Base-by-base conservation (phyloP, 2,329 filamentous ascomycete species). In the Cladosporium phlei region DNA sequence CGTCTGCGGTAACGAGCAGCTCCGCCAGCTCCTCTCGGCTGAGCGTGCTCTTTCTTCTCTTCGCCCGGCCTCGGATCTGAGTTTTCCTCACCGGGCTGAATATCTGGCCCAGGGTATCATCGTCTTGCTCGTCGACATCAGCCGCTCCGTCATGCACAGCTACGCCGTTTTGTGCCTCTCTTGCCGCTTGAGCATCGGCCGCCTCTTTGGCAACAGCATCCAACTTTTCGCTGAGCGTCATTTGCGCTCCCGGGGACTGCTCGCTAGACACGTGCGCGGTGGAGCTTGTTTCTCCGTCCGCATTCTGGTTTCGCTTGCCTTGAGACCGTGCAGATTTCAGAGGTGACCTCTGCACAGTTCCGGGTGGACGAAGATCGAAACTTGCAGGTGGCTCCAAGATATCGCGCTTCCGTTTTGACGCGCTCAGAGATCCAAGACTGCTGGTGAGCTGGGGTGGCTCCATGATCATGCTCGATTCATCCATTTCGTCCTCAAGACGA, bases 11-110 rank as follows among this genome's bases (percentile, higher is more conserved):
- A 28, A 35, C 46, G 16, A 66, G 47, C 61, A 86, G 62, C 34
- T 76, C 79, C 66, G 86, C 78, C 59, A 90, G 66, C 66, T 91
- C 86, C 73, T 83, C 84, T 3, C 84, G 81, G 57, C 79, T 88
- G 24, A 91, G 69, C 16, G 86, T 90, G 59, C 84, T 88, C 62
- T 86, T 76, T 60, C 86, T 74, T 60, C 85, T 72, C 50, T 76
- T 83, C 2, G 79, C 69, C 70, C 83, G 64, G 62, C 80, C 58
- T 64, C 72, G 61, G 69, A 76, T 63, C 66, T 71, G 58, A 71
- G 78, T 70, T 62, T 66, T 59, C 59, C 65, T 60, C 47, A 62
- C 53, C 40, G 65, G 55, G 52, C 61, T 57, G 34, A 51, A 44
- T 51, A 59, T 12, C 49, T 49, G 33, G 44, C 53, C 33, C 16